A percentile compares a stretch with the other conserved stretches of the same genome.
Conservation (phyloP, 2,329 filamentous ascomycete species). For the Neoarthrinium moseri region DNA sequence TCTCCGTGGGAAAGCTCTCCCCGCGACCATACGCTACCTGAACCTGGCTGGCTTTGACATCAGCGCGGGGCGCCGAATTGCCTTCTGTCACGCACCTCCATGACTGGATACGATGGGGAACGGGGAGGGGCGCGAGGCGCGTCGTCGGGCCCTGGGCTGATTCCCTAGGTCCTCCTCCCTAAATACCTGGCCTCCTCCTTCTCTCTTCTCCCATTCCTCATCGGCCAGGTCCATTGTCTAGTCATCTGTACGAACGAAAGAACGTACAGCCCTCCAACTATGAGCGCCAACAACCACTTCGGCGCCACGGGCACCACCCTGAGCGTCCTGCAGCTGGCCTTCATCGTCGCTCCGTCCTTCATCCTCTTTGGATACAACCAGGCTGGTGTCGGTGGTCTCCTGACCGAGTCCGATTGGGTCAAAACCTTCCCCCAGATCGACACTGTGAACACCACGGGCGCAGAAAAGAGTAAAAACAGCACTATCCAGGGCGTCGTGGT, state of each 20-base stretch:
- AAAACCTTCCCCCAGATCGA: slow-evolving; percentile 37
- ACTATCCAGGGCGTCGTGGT: slow-evolving; percentile 37
- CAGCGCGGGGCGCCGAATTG: background rate
- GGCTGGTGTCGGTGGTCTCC: slow-evolving; percentile 34
- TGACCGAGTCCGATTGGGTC: slow-evolving; percentile 31
- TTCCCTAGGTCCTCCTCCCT: background rate
- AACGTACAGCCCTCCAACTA: too few species aligned
- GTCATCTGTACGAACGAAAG: too few species aligned
- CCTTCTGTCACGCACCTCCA: background rate
- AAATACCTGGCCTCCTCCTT: background rate
- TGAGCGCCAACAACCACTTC: slow-evolving; percentile 17
- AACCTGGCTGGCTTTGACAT: slow-evolving; percentile 7
- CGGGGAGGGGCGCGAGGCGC: background rate
- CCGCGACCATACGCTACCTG: too few species aligned
- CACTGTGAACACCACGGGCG: slow-evolving; percentile 31
- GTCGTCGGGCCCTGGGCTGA: background rate
- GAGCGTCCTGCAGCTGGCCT: slow-evolving; percentile 34
- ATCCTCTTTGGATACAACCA: slow-evolving; percentile 43
- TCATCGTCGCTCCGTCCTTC: slow-evolving; percentile 42
- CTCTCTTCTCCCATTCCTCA: background rate
- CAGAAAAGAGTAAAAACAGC: slow-evolving; percentile 27
- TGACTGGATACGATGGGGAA: background rate
- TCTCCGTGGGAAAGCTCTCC: slow-evolving; percentile 8
- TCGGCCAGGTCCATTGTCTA: too few species aligned
- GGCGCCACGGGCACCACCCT: slow-evolving; percentile 35